Percentiles rank a stretch among this genome's conserved stretches.
phyloP scores from a whole-genome alignment of 805 yeast genomes.

The Candida insectalens region DNA sequence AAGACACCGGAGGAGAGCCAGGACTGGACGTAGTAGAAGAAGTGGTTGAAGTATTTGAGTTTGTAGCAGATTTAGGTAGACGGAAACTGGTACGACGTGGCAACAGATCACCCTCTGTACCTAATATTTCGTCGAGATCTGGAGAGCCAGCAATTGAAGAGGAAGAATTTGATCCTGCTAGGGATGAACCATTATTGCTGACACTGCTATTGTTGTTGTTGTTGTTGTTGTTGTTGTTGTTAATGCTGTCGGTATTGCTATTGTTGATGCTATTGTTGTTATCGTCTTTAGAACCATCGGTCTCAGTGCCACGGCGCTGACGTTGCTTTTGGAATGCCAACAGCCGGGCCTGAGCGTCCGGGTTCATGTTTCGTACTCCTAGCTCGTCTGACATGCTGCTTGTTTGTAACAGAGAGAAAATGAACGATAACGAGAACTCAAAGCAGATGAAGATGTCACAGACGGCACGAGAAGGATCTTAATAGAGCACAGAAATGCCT shows the following conservation, averaged over 20 bases:
- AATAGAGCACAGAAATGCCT: too few species aligned
- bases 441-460: too few species aligned
- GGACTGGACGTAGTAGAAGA: slow-evolving; percentile 1
- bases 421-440: too few species aligned
- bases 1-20: not conserved
- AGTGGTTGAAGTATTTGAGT: not conserved
- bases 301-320: slow-evolving; percentile 21
- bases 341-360: slow-evolving; percentile 80
- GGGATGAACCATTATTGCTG: not conserved
- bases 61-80: slow-evolving; percentile 1
- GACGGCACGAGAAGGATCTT: too few species aligned
- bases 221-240: slow-evolving; percentile 11
- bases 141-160: too few species aligned
- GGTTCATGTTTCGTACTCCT: slow-evolving; percentile 32
- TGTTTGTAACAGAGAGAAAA: too few species aligned
- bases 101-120: slow-evolving; percentile 3
- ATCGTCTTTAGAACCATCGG: too few species aligned
- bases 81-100: slow-evolving; percentile 19
- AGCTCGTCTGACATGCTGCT: not conserved
- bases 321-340: slow-evolving; percentile 83
- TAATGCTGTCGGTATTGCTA: not conserved
- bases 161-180: too few species aligned
- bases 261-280: slow-evolving; percentile 6
- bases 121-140: too few species aligned
- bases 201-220: slow-evolving; percentile 6